A percentile compares a stretch with the other conserved stretches of the same genome.
Evolutionary conservation across 768 basidiomycete species (phyloP).

Genomic region (Macrolepiota albuminosa): DNA sequence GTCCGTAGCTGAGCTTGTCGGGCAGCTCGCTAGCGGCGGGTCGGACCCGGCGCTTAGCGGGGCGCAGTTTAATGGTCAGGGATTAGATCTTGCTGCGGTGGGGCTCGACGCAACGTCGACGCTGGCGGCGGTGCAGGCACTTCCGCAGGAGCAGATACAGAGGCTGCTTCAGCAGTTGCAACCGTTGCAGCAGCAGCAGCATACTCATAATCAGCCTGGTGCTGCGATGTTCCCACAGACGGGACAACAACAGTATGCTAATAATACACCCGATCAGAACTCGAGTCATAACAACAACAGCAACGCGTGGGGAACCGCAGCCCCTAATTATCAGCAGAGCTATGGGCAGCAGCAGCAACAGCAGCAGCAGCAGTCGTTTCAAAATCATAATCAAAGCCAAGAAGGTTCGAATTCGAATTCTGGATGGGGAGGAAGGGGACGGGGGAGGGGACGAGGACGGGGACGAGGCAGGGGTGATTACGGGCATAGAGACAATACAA

Average conservation of each 20-base stretch:
- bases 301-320: conserved; percentile 2
- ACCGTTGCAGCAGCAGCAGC: conserved; percentile 14
- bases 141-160: conserved; percentile 61
- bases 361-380: conserved; percentile 31
- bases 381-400: conserved; percentile 31
- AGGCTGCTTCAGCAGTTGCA: conserved; percentile 47
- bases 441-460: conserved; percentile 55
- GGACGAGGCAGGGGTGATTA: conserved; percentile 37
- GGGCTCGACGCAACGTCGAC: conserved; percentile 43
- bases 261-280: conserved; percentile 15
- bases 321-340: conserved; percentile 30
- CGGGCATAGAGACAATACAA: conserved; percentile 75
- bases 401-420: conserved; percentile 25
- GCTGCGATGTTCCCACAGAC: conserved; percentile 1
- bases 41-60: conserved; percentile 33
- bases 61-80: conserved; percentile 24
- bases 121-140: conserved; percentile 36
- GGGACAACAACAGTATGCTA: conserved; percentile 7
- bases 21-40: conserved; percentile 50
- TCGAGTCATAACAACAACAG: conserved; percentile 24
- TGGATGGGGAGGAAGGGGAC: conserved; percentile 46
- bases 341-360: conserved; percentile 46
- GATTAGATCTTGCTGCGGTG: conserved; percentile 32
- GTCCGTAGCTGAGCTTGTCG: conserved; percentile 68
- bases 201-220: conserved; percentile 15